phyloP scores from a whole-genome alignment of 2,329 filamentous ascomycete genomes.

The Pseudogymnoascus sp. region DNA sequence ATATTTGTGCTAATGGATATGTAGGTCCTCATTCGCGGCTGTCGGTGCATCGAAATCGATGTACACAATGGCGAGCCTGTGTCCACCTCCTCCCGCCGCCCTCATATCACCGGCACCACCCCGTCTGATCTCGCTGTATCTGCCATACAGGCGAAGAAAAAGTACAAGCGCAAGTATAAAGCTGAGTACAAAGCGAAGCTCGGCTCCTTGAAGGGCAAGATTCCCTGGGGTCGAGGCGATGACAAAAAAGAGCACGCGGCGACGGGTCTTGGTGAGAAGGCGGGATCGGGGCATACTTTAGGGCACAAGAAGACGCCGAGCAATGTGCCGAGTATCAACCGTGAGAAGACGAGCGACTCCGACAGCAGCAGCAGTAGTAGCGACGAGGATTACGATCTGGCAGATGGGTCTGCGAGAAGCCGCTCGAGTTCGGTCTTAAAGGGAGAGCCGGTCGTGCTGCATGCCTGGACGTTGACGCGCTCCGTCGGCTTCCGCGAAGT shows the following conservation, averaged over 20 bases:
- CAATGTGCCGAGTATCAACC: background rate
- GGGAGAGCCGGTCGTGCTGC: slow-evolving; percentile 71
- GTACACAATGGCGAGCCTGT: slow-evolving; percentile 67
- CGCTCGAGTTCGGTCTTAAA: background rate
- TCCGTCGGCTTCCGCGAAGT: slow-evolving; percentile 84
- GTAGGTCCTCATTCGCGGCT: slow-evolving; percentile 66
- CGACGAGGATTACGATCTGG: background rate
- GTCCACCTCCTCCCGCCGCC: background rate
- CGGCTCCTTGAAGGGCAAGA: slow-evolving; percentile 19
- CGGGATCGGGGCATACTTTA: slow-evolving; percentile 22
- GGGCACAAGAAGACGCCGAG: background rate
- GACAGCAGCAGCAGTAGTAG: background rate
- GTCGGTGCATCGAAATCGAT: slow-evolving; percentile 89
- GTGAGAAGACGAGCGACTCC: background rate
- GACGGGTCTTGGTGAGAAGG: background rate
- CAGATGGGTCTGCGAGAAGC: background rate
- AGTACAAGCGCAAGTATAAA: slow-evolving; percentile 22
- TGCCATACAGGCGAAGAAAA: background rate
- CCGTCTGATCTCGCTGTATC: background rate
- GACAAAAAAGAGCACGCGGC: background rate
- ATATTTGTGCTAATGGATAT: slow-evolving; percentile 10
- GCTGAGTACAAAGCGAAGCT: slow-evolving; percentile 22
- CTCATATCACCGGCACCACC: background rate
- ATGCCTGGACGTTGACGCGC: slow-evolving; percentile 79
- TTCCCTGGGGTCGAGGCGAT: slow-evolving; percentile 10